Percentiles rank a stretch among this genome's conserved stretches.
phyloP scores from a whole-genome alignment of 2,329 filamentous ascomycete genomes.

The Dothideomycetes sp. region DNA sequence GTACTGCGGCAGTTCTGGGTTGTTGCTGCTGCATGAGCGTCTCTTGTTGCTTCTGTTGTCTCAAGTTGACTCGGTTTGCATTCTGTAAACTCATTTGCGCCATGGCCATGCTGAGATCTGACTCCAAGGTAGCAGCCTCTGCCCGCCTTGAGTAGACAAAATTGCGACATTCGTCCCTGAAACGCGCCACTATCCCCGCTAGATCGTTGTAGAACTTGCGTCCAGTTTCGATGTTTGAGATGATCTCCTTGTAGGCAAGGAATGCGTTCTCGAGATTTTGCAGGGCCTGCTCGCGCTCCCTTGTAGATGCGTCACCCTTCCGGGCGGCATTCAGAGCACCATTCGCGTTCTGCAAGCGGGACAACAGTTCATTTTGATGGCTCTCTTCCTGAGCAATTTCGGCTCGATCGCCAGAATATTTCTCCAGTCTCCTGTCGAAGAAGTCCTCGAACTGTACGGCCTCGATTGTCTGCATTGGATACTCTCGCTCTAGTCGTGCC shows the following conservation, averaged over 20 bases:
- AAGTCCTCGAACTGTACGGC: constrained; percentile 86
- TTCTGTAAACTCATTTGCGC: constrained; percentile 42
- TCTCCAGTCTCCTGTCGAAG: constrained; percentile 69
- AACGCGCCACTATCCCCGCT: constrained; percentile 72
- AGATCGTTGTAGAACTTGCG: constrained; percentile 97
- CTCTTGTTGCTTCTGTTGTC: constrained; percentile 33
- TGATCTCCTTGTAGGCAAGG: constrained; percentile 91
- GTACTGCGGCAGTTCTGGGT: constrained; percentile 28
- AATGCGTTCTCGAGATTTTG: constrained; percentile 87
- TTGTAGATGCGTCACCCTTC: constrained; percentile 52
- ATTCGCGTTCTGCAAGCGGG: constrained; percentile 64
- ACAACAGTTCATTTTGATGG: constrained; percentile 64
- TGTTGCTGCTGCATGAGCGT: constrained; percentile 18
- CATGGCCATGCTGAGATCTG: constrained; percentile 52
- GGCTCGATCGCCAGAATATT: constrained; percentile 69
- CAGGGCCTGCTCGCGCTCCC: constrained; percentile 73
- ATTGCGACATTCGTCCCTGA: constrained; percentile 65
- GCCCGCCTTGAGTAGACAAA: constrained; percentile 74
- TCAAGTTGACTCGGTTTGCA: constrained; percentile 27
- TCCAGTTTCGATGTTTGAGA: constrained; percentile 81
- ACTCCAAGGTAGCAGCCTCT: constrained; percentile 69
- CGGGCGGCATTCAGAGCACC: constrained; percentile 65
- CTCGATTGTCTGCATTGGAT: constrained; percentile 72
- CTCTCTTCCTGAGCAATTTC: constrained; percentile 60
- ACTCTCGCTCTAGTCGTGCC: constrained; percentile 72